Evolutionary conservation across 2,329 filamentous ascomycete genomes (phyloP), one percentile per base, ranked within the genome.

Genomic region (Spiromastix sp.): DNA sequence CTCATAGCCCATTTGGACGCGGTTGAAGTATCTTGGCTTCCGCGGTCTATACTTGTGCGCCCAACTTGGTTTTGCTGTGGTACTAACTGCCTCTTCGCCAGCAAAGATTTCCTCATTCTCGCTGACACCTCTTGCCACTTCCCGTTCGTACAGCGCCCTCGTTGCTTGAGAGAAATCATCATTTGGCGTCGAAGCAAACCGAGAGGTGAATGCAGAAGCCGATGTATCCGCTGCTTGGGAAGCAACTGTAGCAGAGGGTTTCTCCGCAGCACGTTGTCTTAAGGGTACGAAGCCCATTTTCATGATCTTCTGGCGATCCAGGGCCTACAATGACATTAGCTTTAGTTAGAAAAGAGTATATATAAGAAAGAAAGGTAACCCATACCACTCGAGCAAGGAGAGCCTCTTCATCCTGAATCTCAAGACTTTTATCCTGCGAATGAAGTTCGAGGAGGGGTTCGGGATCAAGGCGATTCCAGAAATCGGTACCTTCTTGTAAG

Each of bases 1-100:
- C 60, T 98, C 91, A 59, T 96, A 98, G 35, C 91, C 91, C 84
- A 95, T 95, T 60, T 94, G 87, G 30, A 96, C 87, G 26, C 91
- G 81, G 56, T 96, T 96, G 71, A 98, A 98, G 63, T 95, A 96
- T 41, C 82, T 77, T 9, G 91, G 91, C 61, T 96, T 98, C 43
- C 91, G 76, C 5, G 89, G 86, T 25, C 81, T 76, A 59, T 93
- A 82, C 60, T 89, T 86, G 54, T 78, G 77, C 4, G 81, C 79
- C 86, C 86, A 94, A 44, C 79, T 74, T 3, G 85, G 80, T 45
- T 77, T 77, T 3, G 72, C 65, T 4, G 65, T 63, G 7, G 72
- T 74, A 20, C 71, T 65, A 17, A 94, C 77, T 26, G 79, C 72
- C 60, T 94, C 91, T 62, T 98, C 91, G 6, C 79, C 84, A 0